These are phyloP conservation scores for Lindgomyces ingoldianus DNA, from an alignment of 495 filamentous ascomycete genomes.

Conservation along the genomic window DNA sequence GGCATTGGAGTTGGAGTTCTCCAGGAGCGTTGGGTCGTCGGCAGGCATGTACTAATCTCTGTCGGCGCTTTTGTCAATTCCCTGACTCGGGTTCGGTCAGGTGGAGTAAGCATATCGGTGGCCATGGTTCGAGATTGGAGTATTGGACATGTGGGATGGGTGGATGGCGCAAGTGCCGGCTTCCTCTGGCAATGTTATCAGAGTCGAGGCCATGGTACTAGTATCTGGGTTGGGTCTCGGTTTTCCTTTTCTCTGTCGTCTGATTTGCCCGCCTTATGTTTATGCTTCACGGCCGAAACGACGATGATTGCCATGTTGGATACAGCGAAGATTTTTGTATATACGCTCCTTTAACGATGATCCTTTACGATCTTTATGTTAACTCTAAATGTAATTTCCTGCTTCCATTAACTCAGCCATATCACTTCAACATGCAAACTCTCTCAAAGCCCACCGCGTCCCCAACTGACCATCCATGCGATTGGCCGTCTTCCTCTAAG, in stretches of 20 bases:
- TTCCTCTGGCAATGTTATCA: conserved; percentile 31
- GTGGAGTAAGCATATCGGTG: background rate
- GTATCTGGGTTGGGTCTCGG: conserved; percentile 3
- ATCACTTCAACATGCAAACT: too few relatives aligned
- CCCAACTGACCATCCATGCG: too few relatives aligned
- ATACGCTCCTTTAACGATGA: conserved; percentile 12
- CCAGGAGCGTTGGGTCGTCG: background rate
- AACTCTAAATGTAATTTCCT: conserved; percentile 27
- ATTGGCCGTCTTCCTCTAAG: too few relatives aligned
- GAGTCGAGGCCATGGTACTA: conserved; percentile 23
- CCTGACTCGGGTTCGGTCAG: background rate
- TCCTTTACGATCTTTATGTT: conserved; percentile 23
- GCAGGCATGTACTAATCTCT: too few relatives aligned
- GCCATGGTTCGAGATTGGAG: conserved; percentile 22
- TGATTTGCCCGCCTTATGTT: conserved; percentile 3
- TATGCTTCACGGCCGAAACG: background rate
- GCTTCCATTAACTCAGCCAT: too few relatives aligned
- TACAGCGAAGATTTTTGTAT: conserved; percentile 6
- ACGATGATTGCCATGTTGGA: background rate
- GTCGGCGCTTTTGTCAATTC: too few relatives aligned
- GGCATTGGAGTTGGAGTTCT: background rate
- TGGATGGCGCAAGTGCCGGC: conserved; percentile 36
- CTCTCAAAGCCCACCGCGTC: too few relatives aligned
- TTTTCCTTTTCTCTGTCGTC: conserved; percentile 12
- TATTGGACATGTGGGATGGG: too few relatives aligned